Percentiles rank a stretch among this genome's conserved stretches.
Conservation (phyloP, 2,329 filamentous ascomycete genomes). For the Scedosporium dehoogii region DNA sequence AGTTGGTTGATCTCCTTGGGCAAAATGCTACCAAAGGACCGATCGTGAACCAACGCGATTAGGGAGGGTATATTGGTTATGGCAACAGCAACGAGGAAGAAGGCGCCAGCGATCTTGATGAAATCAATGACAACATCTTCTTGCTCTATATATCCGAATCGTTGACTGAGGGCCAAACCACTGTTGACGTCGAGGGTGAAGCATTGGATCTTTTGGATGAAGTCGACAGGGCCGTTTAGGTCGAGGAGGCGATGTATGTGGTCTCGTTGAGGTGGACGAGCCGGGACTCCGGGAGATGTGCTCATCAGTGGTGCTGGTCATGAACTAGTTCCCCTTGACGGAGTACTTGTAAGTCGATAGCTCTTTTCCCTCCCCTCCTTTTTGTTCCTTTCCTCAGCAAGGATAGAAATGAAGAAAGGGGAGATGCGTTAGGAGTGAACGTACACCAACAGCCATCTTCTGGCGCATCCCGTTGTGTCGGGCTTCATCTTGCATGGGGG, state of each 20-base stretch:
- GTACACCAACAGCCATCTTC: slow-evolving; percentile 41
- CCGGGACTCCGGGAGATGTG: slow-evolving; percentile 32
- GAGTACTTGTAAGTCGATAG: slow-evolving; percentile 24
- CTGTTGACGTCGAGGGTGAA: slow-evolving; percentile 48
- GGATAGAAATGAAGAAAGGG: not conserved
- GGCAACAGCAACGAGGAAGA: slow-evolving; percentile 31
- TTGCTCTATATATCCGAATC: slow-evolving; percentile 36
- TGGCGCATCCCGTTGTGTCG: slow-evolving; percentile 34
- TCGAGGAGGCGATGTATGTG: slow-evolving; percentile 29
- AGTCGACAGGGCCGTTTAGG: slow-evolving; percentile 32
- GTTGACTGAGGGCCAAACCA: slow-evolving; percentile 38
- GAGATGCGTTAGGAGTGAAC: slow-evolving; percentile 9
- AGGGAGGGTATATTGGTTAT: slow-evolving; percentile 32
- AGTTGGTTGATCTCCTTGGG: too few relatives aligned
- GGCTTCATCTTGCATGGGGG: slow-evolving; percentile 34
- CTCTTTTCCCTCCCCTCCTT: too few relatives aligned
- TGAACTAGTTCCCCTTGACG: slow-evolving; percentile 38
- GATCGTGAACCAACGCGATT: slow-evolving; percentile 29
- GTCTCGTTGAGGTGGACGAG: slow-evolving; percentile 35
- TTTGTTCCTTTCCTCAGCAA: too few relatives aligned
- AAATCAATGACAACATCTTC: slow-evolving; percentile 39
- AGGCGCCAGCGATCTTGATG: slow-evolving; percentile 30
- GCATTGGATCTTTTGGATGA: slow-evolving; percentile 37
- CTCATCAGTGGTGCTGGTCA: slow-evolving; percentile 38
- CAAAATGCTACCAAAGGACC: slow-evolving; percentile 27